Percentiles rank a stretch among this genome's conserved stretches.
Conservation (phyloP, 2,329 filamentous ascomycete species). For the Exophiala bonariae region DNA sequence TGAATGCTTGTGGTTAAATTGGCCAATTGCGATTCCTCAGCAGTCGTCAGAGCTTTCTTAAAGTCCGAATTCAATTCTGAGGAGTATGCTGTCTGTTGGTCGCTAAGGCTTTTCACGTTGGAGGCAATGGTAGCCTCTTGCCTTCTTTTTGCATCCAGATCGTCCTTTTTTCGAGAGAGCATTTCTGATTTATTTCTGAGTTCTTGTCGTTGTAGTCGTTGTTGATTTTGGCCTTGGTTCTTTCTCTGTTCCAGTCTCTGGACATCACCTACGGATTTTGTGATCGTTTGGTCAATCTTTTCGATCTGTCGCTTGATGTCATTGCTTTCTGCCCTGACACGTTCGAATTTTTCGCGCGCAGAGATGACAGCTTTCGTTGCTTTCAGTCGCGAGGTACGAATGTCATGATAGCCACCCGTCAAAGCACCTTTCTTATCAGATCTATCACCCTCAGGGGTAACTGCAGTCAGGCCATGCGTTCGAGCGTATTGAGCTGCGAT, state of each 20-base stretch:
- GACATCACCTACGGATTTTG: conserved; percentile 76
- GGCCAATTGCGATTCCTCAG: conserved; percentile 82
- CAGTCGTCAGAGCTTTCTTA: conserved; percentile 79
- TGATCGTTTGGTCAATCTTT: conserved; percentile 83
- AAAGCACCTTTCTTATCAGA: conserved; percentile 94
- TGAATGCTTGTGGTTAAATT: conserved; percentile 68
- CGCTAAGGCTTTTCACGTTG: conserved; percentile 73
- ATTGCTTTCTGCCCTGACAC: conserved; percentile 61
- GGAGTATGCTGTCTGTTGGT: conserved; percentile 75
- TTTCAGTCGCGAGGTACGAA: conserved; percentile 80
- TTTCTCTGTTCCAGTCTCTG: conserved; percentile 80
- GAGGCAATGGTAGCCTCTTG: conserved; percentile 67
- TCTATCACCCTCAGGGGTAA: conserved; percentile 91
- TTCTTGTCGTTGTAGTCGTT: conserved; percentile 76
- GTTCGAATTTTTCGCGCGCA: conserved; percentile 73
- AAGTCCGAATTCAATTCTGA: conserved; percentile 82
- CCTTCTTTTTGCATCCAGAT: conserved; percentile 69
- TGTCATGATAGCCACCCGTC: conserved; percentile 91
- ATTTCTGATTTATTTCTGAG: conserved; percentile 73
- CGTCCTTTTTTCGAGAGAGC: conserved; percentile 70
- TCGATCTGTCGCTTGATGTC: conserved; percentile 72
- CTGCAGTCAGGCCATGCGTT: conserved; percentile 86
- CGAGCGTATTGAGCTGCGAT: conserved; percentile 88
- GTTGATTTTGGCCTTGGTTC: conserved; percentile 76
- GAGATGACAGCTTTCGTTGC: conserved; percentile 74